Base-by-base conservation (phyloP, 169 alveolate species). In the Blepharisma undulans region DNA sequence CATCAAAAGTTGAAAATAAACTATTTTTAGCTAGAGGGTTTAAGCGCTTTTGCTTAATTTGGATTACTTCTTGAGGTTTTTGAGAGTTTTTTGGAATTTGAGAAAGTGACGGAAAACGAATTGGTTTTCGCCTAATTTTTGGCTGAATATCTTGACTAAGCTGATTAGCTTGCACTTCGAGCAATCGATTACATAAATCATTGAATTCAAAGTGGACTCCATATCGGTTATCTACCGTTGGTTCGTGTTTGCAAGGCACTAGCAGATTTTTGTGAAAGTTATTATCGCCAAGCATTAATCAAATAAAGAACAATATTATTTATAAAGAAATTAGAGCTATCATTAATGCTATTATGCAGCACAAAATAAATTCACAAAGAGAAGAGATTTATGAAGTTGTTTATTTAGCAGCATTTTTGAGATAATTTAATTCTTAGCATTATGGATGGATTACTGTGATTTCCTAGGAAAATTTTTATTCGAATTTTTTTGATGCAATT, bases 121-220 rank as follows among this genome's bases (percentile, higher is more conserved):
- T 48, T 48, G 66, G 66, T 5, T 48, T 48, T 48, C 66, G 7
- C 14, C 14, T 48, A 48, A 48, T 48, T 5, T 48, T 48, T 1
- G 66, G 66, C 66, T 48, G 66, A 48, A 48, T 12, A 48, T 48
- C 66, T 48, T 48, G 66, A 5, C 66, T 48, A 48, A 48, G 66
- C 66, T 48, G 66, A 48, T 48, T 48, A 48, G 66, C 66, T 74
- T 79, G 36, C 10, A 79, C 61, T 33, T 79, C 61, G 6, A 27
- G 34, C 25, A 79, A 33, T 32, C 87, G 29, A 21, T 32, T 79
- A 79, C 36, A 27, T 29, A 79, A n/a, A 33, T 79, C 87, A 12
- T 79, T 79, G 61, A 27, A 79, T 22, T 79, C 87, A 32, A 79
- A 79, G 61, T 79, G 87, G 12, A 79, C 87, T 79, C 87, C 87